phyloP scores from a whole-genome alignment of 768 basidiomycete species.

The Podaxis carcinomalis region DNA sequence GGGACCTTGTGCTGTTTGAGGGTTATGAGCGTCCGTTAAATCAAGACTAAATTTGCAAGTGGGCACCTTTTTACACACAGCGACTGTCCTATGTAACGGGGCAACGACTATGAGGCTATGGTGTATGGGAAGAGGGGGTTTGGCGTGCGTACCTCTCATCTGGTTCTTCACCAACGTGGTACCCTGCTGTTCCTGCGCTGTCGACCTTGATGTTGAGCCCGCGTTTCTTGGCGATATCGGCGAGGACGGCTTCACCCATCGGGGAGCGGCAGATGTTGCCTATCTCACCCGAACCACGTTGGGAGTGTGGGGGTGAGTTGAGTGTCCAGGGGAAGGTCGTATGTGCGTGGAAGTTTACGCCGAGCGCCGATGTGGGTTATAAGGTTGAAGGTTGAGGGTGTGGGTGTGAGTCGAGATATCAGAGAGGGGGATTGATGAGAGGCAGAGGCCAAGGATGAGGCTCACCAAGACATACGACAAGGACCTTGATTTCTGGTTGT shows the following conservation, averaged over 20 bases:
- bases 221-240: conserved; percentile 60
- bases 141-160: conserved; percentile 59
- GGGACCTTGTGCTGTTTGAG: conserved; percentile 62
- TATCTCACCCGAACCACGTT: conserved; percentile 14
- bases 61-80: conserved; percentile 64
- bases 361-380: not conserved
- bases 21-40: not conserved
- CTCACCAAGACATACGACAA: conserved; percentile 68
- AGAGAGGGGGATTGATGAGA: not conserved
- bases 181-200: conserved; percentile 81
- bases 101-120: not conserved
- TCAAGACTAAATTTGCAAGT: not conserved
- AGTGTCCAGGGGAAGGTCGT: no score
- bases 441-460: not conserved
- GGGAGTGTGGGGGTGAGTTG: not conserved
- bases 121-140: not conserved
- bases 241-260: conserved; percentile 87
- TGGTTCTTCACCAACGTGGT: conserved; percentile 81
- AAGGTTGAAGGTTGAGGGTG: not conserved
- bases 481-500: conserved; percentile 42
- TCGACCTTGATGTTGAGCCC: conserved; percentile 69
- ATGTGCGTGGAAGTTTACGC: no score
- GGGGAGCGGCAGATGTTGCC: conserved; percentile 90
- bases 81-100: conserved; percentile 49
- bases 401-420: not conserved